Evolutionary conservation across 108 stramenopile species (phyloP).

Genomic region (Cyclotella sp.): DNA sequence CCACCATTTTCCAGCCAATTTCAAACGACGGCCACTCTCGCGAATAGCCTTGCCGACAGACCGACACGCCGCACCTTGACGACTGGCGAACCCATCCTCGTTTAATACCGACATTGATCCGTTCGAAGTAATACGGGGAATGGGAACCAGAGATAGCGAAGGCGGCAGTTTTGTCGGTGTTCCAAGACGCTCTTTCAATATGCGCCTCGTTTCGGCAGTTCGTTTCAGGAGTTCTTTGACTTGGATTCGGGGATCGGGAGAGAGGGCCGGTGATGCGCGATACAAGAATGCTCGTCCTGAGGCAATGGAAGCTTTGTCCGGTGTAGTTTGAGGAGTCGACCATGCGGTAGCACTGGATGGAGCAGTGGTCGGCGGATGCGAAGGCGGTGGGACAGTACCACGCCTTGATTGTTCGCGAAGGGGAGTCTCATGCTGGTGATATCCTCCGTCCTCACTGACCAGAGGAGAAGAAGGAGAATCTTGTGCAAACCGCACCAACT

Average conservation of each 20-base stretch:
- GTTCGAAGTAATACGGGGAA: neutral
- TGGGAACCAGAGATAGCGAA: conserved; percentile 17
- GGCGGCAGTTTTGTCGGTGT: conserved; percentile 17
- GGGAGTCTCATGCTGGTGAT: conserved; percentile 1
- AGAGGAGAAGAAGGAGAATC: conserved; percentile 31
- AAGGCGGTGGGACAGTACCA: conserved; percentile 3
- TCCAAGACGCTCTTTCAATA: conserved; percentile 31
- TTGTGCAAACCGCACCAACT: conserved; percentile 38
- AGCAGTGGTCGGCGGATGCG: neutral
- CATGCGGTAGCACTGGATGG: neutral
- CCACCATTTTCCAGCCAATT: conserved; percentile 68
- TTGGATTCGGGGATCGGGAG: conserved; percentile 34
- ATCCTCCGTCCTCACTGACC: conserved; percentile 14
- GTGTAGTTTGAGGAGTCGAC: conserved; percentile 16
- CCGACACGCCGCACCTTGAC: conserved; percentile 50
- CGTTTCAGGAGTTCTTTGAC: conserved; percentile 40
- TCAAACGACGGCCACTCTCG: conserved; percentile 70
- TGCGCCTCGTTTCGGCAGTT: conserved; percentile 45
- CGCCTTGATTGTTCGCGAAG: neutral
- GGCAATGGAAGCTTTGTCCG: conserved; percentile 40
- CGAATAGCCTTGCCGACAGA: conserved; percentile 57
- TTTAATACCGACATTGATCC: conserved; percentile 7
- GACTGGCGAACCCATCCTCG: conserved; percentile 36
- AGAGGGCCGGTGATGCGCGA: conserved; percentile 21
- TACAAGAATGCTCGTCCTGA: conserved; percentile 33